Evolutionary conservation across 2,329 filamentous ascomycete species (phyloP).

Genomic region (Hortaea sp.): DNA sequence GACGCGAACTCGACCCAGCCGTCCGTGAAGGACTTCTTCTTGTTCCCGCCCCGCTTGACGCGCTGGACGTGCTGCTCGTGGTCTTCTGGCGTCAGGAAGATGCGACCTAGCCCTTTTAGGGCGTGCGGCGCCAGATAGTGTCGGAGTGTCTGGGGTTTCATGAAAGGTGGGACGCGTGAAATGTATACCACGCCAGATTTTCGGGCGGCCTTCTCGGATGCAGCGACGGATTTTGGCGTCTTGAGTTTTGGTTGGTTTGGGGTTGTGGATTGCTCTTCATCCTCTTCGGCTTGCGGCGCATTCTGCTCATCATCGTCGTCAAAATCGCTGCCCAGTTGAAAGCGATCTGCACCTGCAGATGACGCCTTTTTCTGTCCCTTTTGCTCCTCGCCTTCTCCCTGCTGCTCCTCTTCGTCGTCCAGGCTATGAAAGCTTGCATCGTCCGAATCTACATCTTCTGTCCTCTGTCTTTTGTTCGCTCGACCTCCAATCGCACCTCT

Average conservation of each 20-base stretch:
- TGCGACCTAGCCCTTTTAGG: conserved; percentile 53
- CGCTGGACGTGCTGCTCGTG: conserved; percentile 55
- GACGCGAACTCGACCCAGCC: conserved; percentile 76
- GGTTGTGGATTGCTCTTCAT: not conserved
- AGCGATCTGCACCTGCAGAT: not conserved
- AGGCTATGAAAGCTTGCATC: conserved; percentile 12
- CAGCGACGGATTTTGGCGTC: conserved; percentile 58
- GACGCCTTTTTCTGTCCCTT: not conserved
- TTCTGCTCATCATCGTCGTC: conserved; percentile 11
- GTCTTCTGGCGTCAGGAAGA: conserved; percentile 72
- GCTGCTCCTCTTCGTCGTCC: not conserved
- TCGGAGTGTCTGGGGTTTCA: conserved; percentile 71
- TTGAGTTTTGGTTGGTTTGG: conserved; percentile 1
- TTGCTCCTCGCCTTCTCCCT: not conserved
- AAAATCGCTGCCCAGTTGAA: conserved; percentile 5
- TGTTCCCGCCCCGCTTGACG: conserved; percentile 66
- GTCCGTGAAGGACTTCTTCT: conserved; percentile 71
- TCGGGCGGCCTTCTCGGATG: conserved; percentile 53
- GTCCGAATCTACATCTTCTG: conserved; percentile 34
- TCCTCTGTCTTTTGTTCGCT: conserved; percentile 52
- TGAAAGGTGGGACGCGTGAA: conserved; percentile 76
- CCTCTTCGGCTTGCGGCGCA: not conserved
- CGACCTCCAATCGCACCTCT: conserved; percentile 46
- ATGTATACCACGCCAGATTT: conserved; percentile 76
- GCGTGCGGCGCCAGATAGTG: conserved; percentile 68